Percentiles rank a stretch among this genome's conserved stretches.
phyloP scores from a whole-genome alignment of 2,329 filamentous ascomycete genomes.

The Pseudocercospora macadamiae region DNA sequence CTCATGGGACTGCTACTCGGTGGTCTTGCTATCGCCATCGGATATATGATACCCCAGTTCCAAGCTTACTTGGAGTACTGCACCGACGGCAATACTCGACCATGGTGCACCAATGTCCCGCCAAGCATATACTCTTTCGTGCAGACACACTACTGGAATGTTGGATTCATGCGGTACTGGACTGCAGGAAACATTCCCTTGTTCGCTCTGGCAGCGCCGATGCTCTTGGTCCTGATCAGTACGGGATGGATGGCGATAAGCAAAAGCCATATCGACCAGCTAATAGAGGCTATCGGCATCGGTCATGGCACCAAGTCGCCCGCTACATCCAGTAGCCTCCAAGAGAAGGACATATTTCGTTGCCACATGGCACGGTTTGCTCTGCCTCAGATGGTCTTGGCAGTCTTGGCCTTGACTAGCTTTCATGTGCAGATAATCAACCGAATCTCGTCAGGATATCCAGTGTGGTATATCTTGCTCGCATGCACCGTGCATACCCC shows the following conservation, averaged over 20 bases:
- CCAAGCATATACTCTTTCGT: slow-evolving; percentile 94
- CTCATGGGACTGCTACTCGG: slow-evolving; percentile 58
- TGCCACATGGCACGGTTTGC: slow-evolving; percentile 61
- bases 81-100: slow-evolving; percentile 44
- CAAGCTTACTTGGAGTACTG: slow-evolving; percentile 77
- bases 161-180: slow-evolving; percentile 90
- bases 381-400: slow-evolving; percentile 71
- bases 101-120: slow-evolving; percentile 74
- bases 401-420: slow-evolving; percentile 70
- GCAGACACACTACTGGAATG: slow-evolving; percentile 87
- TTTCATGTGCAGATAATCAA: slow-evolving; percentile 96
- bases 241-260: slow-evolving; percentile 54
- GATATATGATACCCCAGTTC: slow-evolving; percentile 72
- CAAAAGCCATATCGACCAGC: not conserved
- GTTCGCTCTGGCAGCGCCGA: slow-evolving; percentile 80
- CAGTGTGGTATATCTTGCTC: slow-evolving; percentile 85
- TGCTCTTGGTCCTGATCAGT: slow-evolving; percentile 67
- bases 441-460: slow-evolving; percentile 83
- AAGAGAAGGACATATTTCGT: slow-evolving; percentile 20
- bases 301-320: not conserved
- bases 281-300: not conserved
- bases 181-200: slow-evolving; percentile 81
- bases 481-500: slow-evolving; percentile 50
- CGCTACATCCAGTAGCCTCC: not conserved
- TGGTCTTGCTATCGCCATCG: slow-evolving; percentile 68